Evolutionary conservation across 225 moss, liverwort and hornwort genomes (phyloP).

Genomic region (Straminergon stramineum): DNA sequence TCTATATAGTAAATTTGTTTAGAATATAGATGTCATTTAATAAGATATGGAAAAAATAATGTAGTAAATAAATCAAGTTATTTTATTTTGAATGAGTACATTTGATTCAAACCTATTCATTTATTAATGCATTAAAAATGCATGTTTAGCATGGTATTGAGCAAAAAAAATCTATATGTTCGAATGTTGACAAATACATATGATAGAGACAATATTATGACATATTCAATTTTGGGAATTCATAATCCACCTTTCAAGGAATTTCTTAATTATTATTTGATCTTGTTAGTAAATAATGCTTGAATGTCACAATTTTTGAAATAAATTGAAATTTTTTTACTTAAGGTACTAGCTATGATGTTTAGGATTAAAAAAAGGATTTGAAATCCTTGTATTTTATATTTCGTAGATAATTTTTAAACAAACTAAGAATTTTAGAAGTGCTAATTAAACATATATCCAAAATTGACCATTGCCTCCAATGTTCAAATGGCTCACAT

Average conservation of each 20-base stretch:
- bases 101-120: too few species aligned
- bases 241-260: neutral
- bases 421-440: neutral
- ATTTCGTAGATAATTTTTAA: neutral
- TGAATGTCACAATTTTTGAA: neutral
- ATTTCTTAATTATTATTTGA: neutral
- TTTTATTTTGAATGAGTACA: too few species aligned
- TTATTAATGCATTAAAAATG: too few species aligned
- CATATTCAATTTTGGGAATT: neutral
- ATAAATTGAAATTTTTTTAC: neutral
- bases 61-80: too few species aligned
- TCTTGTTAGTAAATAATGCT: neutral
- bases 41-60: too few species aligned
- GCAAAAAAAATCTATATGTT: too few species aligned
- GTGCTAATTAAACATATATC: neutral
- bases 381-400: neutral
- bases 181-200: too few species aligned
- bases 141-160: too few species aligned
- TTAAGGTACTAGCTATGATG: neutral
- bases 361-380: neutral
- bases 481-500: neutral
- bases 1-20: too few species aligned
- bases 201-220: neutral
- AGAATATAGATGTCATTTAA: too few species aligned
- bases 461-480: fast-evolving